Evolutionary conservation across 129 eudicot genomes (phyloP).

Genomic region (Tanacetum coccineum): DNA sequence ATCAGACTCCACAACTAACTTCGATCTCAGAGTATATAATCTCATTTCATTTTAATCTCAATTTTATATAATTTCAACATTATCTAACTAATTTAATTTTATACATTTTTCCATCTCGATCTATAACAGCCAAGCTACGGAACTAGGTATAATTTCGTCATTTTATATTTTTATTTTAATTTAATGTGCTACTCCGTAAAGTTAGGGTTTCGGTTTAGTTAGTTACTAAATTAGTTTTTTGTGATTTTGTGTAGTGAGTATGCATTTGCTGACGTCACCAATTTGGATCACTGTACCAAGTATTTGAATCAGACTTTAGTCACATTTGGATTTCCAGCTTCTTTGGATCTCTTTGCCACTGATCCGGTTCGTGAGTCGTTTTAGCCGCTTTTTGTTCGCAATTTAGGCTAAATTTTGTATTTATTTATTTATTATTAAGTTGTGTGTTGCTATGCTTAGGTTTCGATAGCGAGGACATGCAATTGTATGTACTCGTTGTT

Average conservation of each 20-base stretch:
- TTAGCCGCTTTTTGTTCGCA: too few species aligned
- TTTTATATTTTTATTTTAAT: not conserved
- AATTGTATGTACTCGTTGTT: conserved; percentile 79
- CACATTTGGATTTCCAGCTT: conserved; percentile 89
- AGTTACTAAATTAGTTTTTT: not conserved
- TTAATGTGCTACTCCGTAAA: not conserved
- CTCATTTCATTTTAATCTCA: not conserved
- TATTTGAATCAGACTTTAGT: conserved; percentile 89
- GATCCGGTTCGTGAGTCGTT: conserved; percentile 63
- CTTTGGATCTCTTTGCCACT: conserved; percentile 90
- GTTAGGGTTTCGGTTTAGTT: conserved; percentile 26
- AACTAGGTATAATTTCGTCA: conserved; percentile 36
- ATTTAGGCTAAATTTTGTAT: too few species aligned
- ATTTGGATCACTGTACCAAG: conserved; percentile 90
- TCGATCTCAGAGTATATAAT: conserved; percentile 40
- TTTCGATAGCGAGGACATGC: conserved; percentile 92
- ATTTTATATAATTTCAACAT: not conserved
- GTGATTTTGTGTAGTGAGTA: conserved; percentile 49
- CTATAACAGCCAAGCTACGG: conserved; percentile 41
- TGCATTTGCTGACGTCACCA: conserved; percentile 71
- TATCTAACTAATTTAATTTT: not conserved
- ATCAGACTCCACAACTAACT: too few species aligned
- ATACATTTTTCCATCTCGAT: conserved; percentile 16
- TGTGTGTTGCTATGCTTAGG: conserved; percentile 37
- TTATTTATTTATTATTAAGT: too few species aligned